phyloP scores from a whole-genome alignment of 345 rosid species.

The Gossypium anomalum region DNA sequence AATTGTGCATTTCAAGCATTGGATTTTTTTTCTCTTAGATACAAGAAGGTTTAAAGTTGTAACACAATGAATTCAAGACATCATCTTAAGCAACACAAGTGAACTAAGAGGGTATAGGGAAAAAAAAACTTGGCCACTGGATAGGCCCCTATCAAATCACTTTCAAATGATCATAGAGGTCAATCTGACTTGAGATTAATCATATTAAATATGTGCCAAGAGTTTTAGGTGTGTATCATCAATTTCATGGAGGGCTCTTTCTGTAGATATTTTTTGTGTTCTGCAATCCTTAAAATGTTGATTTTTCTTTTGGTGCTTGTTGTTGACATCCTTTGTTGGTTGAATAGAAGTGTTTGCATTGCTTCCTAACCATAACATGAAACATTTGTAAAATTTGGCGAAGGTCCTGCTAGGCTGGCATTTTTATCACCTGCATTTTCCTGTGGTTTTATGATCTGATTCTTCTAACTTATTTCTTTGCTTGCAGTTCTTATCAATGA shows the following conservation, averaged over 20 bases:
- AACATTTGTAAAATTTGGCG: neutral
- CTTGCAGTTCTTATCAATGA: constrained; percentile 90
- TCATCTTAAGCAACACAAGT: neutral
- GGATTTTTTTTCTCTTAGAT: neutral
- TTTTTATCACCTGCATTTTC: neutral
- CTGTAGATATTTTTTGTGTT: neutral
- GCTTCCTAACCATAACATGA: neutral
- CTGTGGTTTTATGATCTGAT: constrained; percentile 14
- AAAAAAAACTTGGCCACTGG: neutral
- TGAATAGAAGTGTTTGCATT: neutral
- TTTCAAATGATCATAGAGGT: constrained; percentile 2
- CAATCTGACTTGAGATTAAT: neutral
- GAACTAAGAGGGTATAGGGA: neutral
- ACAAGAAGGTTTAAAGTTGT: neutral
- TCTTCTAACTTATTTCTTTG: constrained; percentile 18
- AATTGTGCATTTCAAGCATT: constrained; percentile 6
- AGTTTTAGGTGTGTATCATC: neutral
- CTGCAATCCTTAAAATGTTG: neutral
- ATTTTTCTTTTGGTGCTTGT: neutral
- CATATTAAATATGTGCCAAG: neutral
- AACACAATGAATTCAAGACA: neutral
- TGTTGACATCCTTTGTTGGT: neutral
- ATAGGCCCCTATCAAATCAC: neutral
- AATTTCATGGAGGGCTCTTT: neutral
- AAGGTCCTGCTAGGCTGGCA: neutral